Percentiles rank a stretch among this genome's conserved stretches.
Conservation (phyloP, 2,329 filamentous ascomycete genomes). For the Tolypocladium inflatum region DNA sequence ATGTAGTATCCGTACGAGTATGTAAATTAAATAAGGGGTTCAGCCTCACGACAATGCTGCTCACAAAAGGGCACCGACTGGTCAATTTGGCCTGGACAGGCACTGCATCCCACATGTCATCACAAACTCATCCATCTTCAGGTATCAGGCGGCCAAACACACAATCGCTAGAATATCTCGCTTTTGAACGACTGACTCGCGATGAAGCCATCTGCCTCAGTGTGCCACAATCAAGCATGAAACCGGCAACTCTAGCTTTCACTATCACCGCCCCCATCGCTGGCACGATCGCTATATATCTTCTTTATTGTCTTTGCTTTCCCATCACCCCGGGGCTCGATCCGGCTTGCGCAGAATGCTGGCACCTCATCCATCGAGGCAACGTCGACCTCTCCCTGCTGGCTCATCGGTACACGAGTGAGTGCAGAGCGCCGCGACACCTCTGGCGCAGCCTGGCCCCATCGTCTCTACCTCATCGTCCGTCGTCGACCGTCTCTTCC, state of each 20-base stretch:
- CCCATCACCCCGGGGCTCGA: not conserved
- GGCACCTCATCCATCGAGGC: not conserved
- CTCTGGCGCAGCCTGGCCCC: not conserved
- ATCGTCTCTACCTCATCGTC: not conserved
- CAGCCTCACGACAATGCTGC: too few species aligned
- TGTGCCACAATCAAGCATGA: not conserved
- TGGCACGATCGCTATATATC: not conserved
- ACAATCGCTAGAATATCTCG: constrained; percentile 1
- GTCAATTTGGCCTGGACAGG: not conserved
- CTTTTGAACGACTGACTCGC: not conserved
- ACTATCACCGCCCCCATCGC: not conserved
- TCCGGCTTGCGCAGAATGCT: not conserved
- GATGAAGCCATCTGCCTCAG: not conserved
- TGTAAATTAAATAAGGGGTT: not conserved
- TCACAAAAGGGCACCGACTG: too few species aligned
- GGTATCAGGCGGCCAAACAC: not conserved
- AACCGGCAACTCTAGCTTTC: not conserved
- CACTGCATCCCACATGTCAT: not conserved
- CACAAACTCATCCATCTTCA: not conserved
- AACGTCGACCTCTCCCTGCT: not conserved
- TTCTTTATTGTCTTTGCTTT: not conserved
- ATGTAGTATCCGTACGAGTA: not conserved
- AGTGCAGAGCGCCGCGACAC: not conserved
- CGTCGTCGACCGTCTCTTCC: not conserved
- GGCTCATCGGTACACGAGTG: not conserved